A percentile compares a stretch with the other conserved stretches of the same genome.
Evolutionary conservation across 176 grass and related monocot genomes (phyloP).

Genomic region (Oryza glaberrima): DNA sequence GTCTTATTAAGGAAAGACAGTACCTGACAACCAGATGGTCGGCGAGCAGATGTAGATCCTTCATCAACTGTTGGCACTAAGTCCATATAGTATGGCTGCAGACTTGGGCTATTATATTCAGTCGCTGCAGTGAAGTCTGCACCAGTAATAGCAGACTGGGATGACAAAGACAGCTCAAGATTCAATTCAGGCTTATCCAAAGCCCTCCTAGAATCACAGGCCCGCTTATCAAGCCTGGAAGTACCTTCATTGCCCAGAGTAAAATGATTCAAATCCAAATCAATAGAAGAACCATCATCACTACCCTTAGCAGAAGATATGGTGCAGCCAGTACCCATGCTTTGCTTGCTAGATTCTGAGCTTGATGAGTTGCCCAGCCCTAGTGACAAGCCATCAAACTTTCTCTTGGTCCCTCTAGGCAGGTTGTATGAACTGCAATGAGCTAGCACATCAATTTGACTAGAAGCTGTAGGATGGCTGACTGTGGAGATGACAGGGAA

Average conservation of each 20-base stretch:
- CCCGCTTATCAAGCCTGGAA: constrained; percentile 43
- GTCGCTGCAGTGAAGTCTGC: constrained; percentile 25
- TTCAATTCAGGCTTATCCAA: constrained; percentile 49
- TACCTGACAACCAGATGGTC: constrained; percentile 65
- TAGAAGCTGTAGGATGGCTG: constrained; percentile 38
- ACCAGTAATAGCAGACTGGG: constrained; percentile 67
- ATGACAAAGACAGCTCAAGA: constrained; percentile 76
- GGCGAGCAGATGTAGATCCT: constrained; percentile 83
- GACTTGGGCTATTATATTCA: constrained; percentile 33
- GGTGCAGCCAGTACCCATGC: constrained; percentile 56
- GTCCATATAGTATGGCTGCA: constrained; percentile 40
- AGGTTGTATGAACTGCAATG: constrained; percentile 8
- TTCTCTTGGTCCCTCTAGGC: constrained; percentile 72
- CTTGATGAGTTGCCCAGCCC: constrained; percentile 59
- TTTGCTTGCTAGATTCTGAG: constrained; percentile 77
- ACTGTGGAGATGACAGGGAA: constrained; percentile 24
- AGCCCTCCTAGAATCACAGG: constrained; percentile 50
- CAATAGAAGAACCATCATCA: constrained; percentile 66
- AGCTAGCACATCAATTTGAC: constrained; percentile 47
- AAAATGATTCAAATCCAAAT: constrained; percentile 70
- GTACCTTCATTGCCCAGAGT: constrained; percentile 60
- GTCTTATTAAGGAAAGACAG: constrained; percentile 53
- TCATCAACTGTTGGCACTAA: constrained; percentile 72
- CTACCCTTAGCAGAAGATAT: constrained; percentile 66
- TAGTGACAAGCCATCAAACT: constrained; percentile 54